Evolutionary conservation across 73 alveolate species (phyloP).

Genomic region (Paramecium sexaurelia): DNA sequence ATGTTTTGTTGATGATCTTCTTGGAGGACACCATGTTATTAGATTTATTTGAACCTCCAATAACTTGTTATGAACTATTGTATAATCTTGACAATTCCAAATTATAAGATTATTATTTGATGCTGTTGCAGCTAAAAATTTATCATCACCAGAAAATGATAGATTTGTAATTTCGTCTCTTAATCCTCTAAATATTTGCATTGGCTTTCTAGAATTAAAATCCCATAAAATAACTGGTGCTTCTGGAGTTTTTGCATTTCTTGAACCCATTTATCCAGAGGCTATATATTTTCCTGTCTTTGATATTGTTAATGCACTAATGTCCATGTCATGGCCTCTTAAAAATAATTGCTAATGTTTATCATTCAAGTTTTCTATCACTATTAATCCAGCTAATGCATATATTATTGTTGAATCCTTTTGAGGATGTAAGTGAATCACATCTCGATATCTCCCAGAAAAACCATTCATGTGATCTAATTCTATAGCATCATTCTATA

Average conservation of each 20-base stretch:
- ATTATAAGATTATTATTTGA: constrained; percentile 79
- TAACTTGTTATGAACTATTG: constrained; percentile 82
- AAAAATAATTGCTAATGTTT: constrained; percentile 78
- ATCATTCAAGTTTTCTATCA: constrained; percentile 77
- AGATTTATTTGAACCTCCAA: constrained; percentile 71
- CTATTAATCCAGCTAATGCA: constrained; percentile 79
- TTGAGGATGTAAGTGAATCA: constrained; percentile 74
- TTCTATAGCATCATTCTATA: constrained; percentile 68
- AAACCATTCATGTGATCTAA: constrained; percentile 82
- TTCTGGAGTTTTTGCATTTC: constrained; percentile 79
- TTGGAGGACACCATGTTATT: constrained; percentile 81
- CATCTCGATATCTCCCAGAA: constrained; percentile 72
- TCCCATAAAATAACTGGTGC: constrained; percentile 90
- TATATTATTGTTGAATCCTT: constrained; percentile 69
- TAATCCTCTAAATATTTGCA: constrained; percentile 83
- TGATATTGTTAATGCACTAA: constrained; percentile 70
- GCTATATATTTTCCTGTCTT: constrained; percentile 70
- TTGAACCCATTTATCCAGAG: constrained; percentile 85
- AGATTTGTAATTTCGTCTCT: constrained; percentile 76
- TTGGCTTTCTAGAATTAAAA: constrained; percentile 74
- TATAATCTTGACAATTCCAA: constrained; percentile 83
- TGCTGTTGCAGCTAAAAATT: constrained; percentile 83
- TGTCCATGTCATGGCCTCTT: constrained; percentile 87
- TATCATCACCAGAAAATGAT: constrained; percentile 81
- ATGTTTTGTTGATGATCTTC: constrained; percentile 81